Conservation (phyloP, 2,329 filamentous ascomycete genomes). For the Botrytis cinerea region DNA sequence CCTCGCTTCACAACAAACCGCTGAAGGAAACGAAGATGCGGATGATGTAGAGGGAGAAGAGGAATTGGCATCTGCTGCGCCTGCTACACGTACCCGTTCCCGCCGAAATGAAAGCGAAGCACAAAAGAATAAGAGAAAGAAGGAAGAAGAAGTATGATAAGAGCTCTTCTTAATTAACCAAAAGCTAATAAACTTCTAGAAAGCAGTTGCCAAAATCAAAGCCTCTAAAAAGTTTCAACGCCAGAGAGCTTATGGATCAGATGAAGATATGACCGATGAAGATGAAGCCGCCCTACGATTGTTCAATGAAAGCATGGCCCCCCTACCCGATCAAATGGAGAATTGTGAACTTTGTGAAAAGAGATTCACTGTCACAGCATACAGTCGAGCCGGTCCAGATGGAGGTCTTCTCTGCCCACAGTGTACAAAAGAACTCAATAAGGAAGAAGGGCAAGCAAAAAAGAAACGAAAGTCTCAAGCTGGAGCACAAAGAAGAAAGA, state of each 20-base stretch:
- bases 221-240: constrained; percentile 59
- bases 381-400: constrained; percentile 78
- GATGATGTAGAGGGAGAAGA: constrained; percentile 44
- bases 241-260: constrained; percentile 46
- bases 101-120: constrained; percentile 37
- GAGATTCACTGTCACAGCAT: constrained; percentile 89
- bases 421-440: constrained; percentile 74
- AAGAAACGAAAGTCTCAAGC: constrained; percentile 57
- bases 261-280: constrained; percentile 48
- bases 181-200: constrained; percentile 41
- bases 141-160: constrained; percentile 46
- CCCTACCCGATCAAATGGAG: constrained; percentile 71
- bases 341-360: constrained; percentile 86
- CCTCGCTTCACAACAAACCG: constrained; percentile 34
- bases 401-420: constrained; percentile 83
- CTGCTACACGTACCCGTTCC: constrained; percentile 31
- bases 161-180: no score
- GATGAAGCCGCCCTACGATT: constrained; percentile 54
- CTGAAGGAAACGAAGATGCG: constrained; percentile 45
- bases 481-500: constrained; percentile 64
- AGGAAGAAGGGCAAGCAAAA: constrained; percentile 62
- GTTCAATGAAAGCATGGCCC: constrained; percentile 48
- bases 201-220: constrained; percentile 62
- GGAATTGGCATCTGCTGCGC: constrained; percentile 32
- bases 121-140: constrained; percentile 40